phyloP scores from a whole-genome alignment of 495 filamentous ascomycete species.

The Neurospora sp. region DNA sequence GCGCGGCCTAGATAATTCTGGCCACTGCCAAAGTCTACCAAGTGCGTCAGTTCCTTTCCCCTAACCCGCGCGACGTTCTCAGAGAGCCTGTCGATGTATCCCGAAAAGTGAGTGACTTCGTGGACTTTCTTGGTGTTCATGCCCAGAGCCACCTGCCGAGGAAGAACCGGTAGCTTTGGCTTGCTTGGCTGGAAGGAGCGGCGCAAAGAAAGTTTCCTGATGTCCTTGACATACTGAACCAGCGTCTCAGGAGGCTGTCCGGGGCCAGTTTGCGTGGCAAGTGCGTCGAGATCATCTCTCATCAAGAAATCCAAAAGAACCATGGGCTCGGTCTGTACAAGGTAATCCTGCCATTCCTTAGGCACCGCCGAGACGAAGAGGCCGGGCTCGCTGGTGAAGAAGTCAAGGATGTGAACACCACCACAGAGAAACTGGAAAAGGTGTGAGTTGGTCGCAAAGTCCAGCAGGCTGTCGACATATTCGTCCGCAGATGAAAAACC shows the following conservation, averaged over 20 bases:
- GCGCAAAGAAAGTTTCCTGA: constrained; percentile 58
- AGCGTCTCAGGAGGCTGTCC: constrained; percentile 58
- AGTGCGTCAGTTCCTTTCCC: constrained; percentile 59
- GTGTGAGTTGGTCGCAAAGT: constrained; percentile 61
- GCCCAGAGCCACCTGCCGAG: constrained; percentile 65
- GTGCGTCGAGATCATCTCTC: constrained; percentile 52
- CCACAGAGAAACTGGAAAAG: constrained; percentile 85
- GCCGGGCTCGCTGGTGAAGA: constrained; percentile 73
- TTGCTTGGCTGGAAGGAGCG: constrained; percentile 44
- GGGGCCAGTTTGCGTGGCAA: constrained; percentile 8
- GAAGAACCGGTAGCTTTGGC: constrained; percentile 40
- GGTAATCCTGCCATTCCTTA: constrained; percentile 68
- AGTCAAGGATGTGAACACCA: constrained; percentile 90
- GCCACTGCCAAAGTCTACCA: constrained; percentile 91
- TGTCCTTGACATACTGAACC: constrained; percentile 60
- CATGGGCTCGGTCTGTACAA: constrained; percentile 57
- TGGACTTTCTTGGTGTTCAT: constrained; percentile 97
- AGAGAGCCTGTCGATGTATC: constrained; percentile 46
- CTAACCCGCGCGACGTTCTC: constrained; percentile 32
- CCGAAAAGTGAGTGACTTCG: constrained; percentile 62
- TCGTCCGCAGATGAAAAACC: constrained; percentile 43
- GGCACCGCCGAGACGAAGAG: constrained; percentile 68
- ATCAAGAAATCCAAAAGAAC: constrained; percentile 69
- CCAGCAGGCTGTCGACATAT: constrained; percentile 69
- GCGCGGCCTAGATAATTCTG: constrained; percentile 92